Base-by-base conservation (phyloP, 768 basidiomycete species). In the Lactarius sp. region DNA sequence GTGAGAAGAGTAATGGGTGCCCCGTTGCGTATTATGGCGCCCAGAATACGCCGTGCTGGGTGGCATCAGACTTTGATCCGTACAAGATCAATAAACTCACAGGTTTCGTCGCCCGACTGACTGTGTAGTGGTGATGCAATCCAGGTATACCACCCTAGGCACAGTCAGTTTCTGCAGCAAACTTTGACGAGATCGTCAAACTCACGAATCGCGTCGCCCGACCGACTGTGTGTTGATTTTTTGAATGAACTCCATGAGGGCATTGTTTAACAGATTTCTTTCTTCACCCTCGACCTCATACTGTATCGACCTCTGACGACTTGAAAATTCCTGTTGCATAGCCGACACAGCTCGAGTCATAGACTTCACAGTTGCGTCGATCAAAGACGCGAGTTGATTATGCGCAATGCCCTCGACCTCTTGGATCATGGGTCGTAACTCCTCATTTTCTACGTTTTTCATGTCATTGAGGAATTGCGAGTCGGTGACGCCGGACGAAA, bases 261-360 rank as follows among this genome's bases (percentile, higher is more conserved):
- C 39, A 10, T 46, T 42, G 3, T 14, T 22, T 8, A 8, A 53
- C 2, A 3, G 14, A 1, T 54, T 22, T 7, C 31, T 59, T 39
- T 41, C 33, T 1, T 68, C 52, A 16, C n/a, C 27, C n/a, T 59
- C 49, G 36, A 60, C 27, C 31, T 67, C 59, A 12, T 31, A 50
- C 1, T 36, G 36, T 14, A 70, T 46, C 18, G 22, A 20, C 14
- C 33, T 50, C 14, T 16, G 55, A 27, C 57, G n/a, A n/a, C n/a
- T n/a, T n/a, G n/a, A 47, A 2, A 42, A 42, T 0, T 59, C 60
- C 14, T 61, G 56, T 18, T 68, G 67, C 20, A 65, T 60, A 4
- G 42, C 22, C 31, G 31, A 27, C 27, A 27, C 27, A 27, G 27
- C 27, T 2, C 27, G 27, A 27, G 27, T 27, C 27, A 27, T 27